Evolutionary conservation across 768 basidiomycete genomes (phyloP).

Genomic region (Kwoniella shandongensis): DNA sequence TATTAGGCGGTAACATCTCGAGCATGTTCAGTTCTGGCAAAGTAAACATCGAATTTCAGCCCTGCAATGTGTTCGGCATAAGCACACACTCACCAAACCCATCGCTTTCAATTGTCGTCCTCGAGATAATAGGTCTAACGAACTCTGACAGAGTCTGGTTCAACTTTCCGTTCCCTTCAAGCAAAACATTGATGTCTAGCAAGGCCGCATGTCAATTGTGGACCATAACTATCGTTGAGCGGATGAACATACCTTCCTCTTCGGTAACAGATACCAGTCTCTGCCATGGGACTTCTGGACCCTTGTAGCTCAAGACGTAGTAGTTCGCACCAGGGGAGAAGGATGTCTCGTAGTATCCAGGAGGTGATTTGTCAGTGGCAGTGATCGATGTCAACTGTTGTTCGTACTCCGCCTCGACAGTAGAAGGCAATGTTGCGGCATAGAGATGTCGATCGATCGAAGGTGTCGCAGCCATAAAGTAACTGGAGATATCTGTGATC

Average conservation of each 20-base stretch:
- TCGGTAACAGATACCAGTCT: constrained; percentile 61
- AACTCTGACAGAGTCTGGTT: constrained; percentile 66
- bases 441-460: constrained; percentile 81
- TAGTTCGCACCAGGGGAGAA: constrained; percentile 87
- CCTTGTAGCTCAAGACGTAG: constrained; percentile 75
- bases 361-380: constrained; percentile 37
- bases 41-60: constrained; percentile 20
- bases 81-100: constrained; percentile 75
- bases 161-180: constrained; percentile 71
- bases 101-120: constrained; percentile 74
- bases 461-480: constrained; percentile 83
- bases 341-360: constrained; percentile 64
- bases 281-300: constrained; percentile 85
- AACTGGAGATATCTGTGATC: constrained; percentile 59
- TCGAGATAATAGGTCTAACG: constrained; percentile 67
- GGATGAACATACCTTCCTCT: constrained; percentile 12
- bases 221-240: no score
- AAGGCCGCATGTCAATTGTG: background rate
- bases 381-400: constrained; percentile 45
- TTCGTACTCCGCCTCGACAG: constrained; percentile 53
- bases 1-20: constrained; percentile 84
- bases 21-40: constrained; percentile 79
- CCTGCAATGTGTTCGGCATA: background rate
- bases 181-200: constrained; percentile 61
- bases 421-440: constrained; percentile 69